Evolutionary conservation across 2,329 filamentous ascomycete genomes (phyloP).

Genomic region (Fusarium floridanum): DNA sequence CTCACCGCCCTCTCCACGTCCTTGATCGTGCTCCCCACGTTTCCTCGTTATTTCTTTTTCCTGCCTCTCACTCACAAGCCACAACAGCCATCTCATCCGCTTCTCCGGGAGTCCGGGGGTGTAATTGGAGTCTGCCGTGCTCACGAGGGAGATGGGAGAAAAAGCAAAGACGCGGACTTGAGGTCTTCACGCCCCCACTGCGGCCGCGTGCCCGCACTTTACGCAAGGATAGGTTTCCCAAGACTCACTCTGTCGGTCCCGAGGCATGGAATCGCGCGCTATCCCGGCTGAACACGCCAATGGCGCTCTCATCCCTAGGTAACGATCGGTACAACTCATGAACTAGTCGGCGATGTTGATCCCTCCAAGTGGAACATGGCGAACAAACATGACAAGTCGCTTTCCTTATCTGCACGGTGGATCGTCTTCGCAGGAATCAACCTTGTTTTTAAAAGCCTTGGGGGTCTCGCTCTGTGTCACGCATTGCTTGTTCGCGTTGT

Average conservation of each 20-base stretch:
- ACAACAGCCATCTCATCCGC: slow-evolving; percentile 8
- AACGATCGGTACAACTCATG: slow-evolving; percentile 4
- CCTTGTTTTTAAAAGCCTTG: slow-evolving; percentile 18
- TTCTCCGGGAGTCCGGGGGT: slow-evolving; percentile 7
- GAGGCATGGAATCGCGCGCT: slow-evolving; percentile 10
- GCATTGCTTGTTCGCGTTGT: slow-evolving; percentile 38
- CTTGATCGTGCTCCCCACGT: slow-evolving; percentile 15
- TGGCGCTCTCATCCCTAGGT: slow-evolving; percentile 8
- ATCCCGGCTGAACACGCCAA: slow-evolving; percentile 10
- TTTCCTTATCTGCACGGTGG: slow-evolving; percentile 24
- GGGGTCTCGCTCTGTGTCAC: slow-evolving; percentile 15
- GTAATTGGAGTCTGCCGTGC: slow-evolving; percentile 7
- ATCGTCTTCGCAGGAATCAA: slow-evolving; percentile 25
- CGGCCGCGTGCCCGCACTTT: slow-evolving; percentile 13
- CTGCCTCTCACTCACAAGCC: slow-evolving; percentile 14
- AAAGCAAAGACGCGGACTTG: slow-evolving; percentile 33
- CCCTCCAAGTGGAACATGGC: slow-evolving; percentile 14
- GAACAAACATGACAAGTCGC: slow-evolving; percentile 35
- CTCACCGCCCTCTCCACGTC: slow-evolving; percentile 22
- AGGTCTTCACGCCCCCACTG: slow-evolving; percentile 28
- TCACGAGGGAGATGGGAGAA: slow-evolving; percentile 27
- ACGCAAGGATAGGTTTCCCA: slow-evolving; percentile 21
- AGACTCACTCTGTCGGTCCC: slow-evolving; percentile 4
- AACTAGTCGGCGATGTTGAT: neutral
- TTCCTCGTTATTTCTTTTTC: slow-evolving; percentile 17